Percentiles rank a stretch among this genome's conserved stretches.
Evolutionary conservation across 2,329 filamentous ascomycete species (phyloP).

Genomic region (Nemania sp.): DNA sequence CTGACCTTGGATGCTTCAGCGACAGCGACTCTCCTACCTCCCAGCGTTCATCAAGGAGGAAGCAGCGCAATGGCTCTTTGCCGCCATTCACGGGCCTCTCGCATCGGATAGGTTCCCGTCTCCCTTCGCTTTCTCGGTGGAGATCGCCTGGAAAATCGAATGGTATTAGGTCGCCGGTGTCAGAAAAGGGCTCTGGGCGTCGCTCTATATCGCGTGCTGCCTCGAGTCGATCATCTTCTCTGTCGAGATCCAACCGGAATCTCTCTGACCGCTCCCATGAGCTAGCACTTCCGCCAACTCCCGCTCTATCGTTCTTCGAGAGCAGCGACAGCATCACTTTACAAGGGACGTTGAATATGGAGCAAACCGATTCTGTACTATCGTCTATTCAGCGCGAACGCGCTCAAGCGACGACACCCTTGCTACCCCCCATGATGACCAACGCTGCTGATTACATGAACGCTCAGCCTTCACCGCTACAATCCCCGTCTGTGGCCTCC

Average conservation of each 20-base stretch:
- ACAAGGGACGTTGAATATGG: slow-evolving; percentile 54
- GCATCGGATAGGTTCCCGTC: slow-evolving; percentile 66
- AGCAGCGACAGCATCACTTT: slow-evolving; percentile 58
- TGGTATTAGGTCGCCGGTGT: slow-evolving; percentile 63
- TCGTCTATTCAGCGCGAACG: slow-evolving; percentile 61
- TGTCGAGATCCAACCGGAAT: slow-evolving; percentile 63
- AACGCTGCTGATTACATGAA: slow-evolving; percentile 54
- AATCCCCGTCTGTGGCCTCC: slow-evolving; percentile 80
- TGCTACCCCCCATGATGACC: slow-evolving; percentile 80
- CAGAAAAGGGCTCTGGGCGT: slow-evolving; percentile 82
- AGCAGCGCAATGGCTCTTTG: slow-evolving; percentile 59
- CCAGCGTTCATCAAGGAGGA: slow-evolving; percentile 52
- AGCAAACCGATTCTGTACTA: slow-evolving; percentile 53
- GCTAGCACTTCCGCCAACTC: slow-evolving; percentile 60
- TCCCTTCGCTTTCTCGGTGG: slow-evolving; percentile 57
- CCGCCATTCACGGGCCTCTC: slow-evolving; percentile 65
- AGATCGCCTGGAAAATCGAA: slow-evolving; percentile 50
- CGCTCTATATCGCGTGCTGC: slow-evolving; percentile 68
- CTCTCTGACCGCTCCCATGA: slow-evolving; percentile 52
- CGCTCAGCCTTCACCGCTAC: slow-evolving; percentile 73
- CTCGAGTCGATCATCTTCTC: slow-evolving; percentile 79
- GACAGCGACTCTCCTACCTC: slow-evolving; percentile 60
- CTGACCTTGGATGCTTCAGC: slow-evolving; percentile 68
- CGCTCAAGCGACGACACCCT: slow-evolving; percentile 73
- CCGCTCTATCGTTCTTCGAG: slow-evolving; percentile 65